Conservation (phyloP, 371 early-diverging fungal species). For the Mortierella sp. region DNA sequence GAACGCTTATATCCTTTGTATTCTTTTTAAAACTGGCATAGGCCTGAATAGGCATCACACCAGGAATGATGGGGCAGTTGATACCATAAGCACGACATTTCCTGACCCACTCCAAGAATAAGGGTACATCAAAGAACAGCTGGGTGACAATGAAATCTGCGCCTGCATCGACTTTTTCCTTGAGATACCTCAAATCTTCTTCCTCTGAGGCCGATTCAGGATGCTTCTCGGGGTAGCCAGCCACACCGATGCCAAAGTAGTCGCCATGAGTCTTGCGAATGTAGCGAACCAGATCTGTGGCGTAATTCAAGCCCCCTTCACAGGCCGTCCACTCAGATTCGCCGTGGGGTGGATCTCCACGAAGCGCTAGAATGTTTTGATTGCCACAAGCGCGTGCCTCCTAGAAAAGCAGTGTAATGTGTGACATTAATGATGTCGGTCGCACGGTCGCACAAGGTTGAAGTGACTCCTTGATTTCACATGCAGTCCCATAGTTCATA, state of each 20-base stretch:
- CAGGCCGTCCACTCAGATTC: constrained; percentile 79
- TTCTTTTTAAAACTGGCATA: constrained; percentile 90
- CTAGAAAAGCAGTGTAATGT: constrained; percentile 35
- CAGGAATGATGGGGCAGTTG: constrained; percentile 90
- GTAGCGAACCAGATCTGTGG: constrained; percentile 88
- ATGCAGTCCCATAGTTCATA: too few relatives aligned
- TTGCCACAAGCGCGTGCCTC: constrained; percentile 92
- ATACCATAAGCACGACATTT: constrained; percentile 82
- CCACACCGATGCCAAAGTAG: constrained; percentile 95
- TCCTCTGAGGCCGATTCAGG: constrained; percentile 77
- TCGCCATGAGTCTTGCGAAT: constrained; percentile 91
- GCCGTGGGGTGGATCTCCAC: constrained; percentile 95
- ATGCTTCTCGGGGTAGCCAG: constrained; percentile 95
- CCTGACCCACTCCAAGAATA: constrained; percentile 83
- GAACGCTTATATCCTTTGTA: constrained; percentile 73
- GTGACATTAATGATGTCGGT: too few relatives aligned
- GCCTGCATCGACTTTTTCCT: constrained; percentile 91
- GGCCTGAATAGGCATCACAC: constrained; percentile 95
- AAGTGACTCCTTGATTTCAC: background rate
- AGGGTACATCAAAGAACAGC: constrained; percentile 91
- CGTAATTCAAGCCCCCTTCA: constrained; percentile 87
- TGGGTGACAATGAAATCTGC: constrained; percentile 95
- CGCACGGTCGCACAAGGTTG: background rate
- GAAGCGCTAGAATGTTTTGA: constrained; percentile 94
- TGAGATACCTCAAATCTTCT: constrained; percentile 80